Evolutionary conservation across 345 rosid genomes (phyloP).

Genomic region (Viola odorata): DNA sequence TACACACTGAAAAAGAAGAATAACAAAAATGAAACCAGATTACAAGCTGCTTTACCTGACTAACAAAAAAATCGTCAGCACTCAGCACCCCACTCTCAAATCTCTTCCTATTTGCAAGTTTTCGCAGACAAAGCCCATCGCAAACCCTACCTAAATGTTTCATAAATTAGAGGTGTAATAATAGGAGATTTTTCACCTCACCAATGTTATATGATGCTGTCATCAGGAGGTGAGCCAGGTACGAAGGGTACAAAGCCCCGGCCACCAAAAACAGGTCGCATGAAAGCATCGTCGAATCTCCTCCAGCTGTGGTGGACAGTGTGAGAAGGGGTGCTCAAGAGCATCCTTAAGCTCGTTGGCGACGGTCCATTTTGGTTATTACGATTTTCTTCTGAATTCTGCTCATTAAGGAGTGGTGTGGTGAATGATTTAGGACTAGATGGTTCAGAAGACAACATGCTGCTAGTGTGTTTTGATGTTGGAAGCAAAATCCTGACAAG

Average conservation of each 20-base stretch:
- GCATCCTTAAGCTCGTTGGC: slow-evolving; percentile 47
- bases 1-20: neutral
- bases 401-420: slow-evolving; percentile 51
- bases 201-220: slow-evolving; percentile 31
- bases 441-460: slow-evolving; percentile 49
- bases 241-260: slow-evolving; percentile 61
- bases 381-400: slow-evolving; percentile 22
- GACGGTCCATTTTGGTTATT: slow-evolving; percentile 19
- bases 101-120: slow-evolving; percentile 7
- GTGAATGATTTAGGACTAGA: slow-evolving; percentile 50
- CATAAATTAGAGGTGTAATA: slow-evolving; percentile 4
- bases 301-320: slow-evolving; percentile 81
- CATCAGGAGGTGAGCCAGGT: slow-evolving; percentile 66
- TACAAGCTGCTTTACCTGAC: slow-evolving; percentile 1
- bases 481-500: slow-evolving; percentile 71
- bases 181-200: slow-evolving; percentile 13
- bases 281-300: slow-evolving; percentile 67
- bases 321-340: slow-evolving; percentile 58
- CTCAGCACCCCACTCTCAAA: slow-evolving; percentile 19
- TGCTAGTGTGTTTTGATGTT: slow-evolving; percentile 34
- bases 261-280: slow-evolving; percentile 89
- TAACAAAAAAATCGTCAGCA: neutral
- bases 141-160: slow-evolving; percentile 4
- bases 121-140: slow-evolving; percentile 17
- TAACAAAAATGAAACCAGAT: slow-evolving; percentile 1